phyloP scores from a whole-genome alignment of 352 stramenopile genomes.

The Albugo laibachii region DNA sequence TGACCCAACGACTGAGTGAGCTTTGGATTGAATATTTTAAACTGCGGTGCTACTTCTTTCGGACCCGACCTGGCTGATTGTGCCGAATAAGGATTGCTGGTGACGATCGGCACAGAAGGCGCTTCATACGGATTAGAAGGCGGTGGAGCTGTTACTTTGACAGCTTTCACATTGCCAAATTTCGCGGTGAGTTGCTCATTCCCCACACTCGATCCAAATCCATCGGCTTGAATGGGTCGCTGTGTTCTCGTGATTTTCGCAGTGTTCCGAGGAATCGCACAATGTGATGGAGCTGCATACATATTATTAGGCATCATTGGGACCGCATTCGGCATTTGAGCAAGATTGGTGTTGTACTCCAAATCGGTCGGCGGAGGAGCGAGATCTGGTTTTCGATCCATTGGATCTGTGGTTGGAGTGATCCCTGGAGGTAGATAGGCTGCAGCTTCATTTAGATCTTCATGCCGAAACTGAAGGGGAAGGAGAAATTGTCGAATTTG shows the following conservation, averaged over 20 bases:
- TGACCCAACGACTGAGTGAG: slow-evolving; percentile 4
- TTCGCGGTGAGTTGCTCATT: slow-evolving; percentile 78
- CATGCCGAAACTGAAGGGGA: slow-evolving; percentile 74
- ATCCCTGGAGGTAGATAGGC: slow-evolving; percentile 52
- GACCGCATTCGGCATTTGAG: slow-evolving; percentile 2
- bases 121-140: slow-evolving; percentile 12
- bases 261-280: slow-evolving; percentile 43
- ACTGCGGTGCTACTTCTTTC: slow-evolving; percentile 27
- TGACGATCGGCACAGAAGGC: slow-evolving; percentile 3
- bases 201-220: slow-evolving; percentile 76
- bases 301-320: slow-evolving; percentile 19
- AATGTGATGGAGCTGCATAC: slow-evolving; percentile 62
- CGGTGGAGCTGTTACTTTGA: slow-evolving; percentile 62
- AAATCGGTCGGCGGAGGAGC: slow-evolving; percentile 36
- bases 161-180: slow-evolving; percentile 70
- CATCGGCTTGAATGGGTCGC: slow-evolving; percentile 71
- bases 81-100: slow-evolving; percentile 37
- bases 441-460: slow-evolving; percentile 40
- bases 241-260: slow-evolving; percentile 44
- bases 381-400: slow-evolving; percentile 36
- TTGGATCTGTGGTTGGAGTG: slow-evolving; percentile 42
- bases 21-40: slow-evolving; percentile 80
- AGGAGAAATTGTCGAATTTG: slow-evolving; percentile 69
- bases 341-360: slow-evolving; percentile 12
- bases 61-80: slow-evolving; percentile 5